phyloP scores from a whole-genome alignment of 768 basidiomycete species.

The Mycena venus region DNA sequence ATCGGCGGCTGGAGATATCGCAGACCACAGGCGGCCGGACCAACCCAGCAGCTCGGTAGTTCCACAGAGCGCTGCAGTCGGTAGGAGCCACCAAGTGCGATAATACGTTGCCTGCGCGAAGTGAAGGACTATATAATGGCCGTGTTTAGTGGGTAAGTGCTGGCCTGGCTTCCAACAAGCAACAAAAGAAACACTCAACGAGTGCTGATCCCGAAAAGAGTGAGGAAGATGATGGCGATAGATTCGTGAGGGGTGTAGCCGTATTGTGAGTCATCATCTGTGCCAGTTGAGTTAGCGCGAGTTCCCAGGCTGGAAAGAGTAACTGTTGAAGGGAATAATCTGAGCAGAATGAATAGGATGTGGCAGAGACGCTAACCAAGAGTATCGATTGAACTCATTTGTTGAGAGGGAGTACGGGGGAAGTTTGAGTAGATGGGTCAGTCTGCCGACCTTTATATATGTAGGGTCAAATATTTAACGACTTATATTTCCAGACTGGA shows the following conservation, averaged over 20 bases:
- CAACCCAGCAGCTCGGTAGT: conserved; percentile 67
- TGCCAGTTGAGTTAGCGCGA: no score
- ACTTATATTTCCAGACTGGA: no score
- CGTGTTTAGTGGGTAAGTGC: neutral
- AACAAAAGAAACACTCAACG: conserved; percentile 42
- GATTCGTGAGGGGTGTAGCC: conserved; percentile 2
- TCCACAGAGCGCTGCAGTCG: conserved; percentile 62
- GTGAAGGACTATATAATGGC: conserved; percentile 55
- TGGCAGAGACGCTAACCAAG: no score
- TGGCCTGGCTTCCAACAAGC: no score
- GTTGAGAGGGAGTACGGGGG: no score
- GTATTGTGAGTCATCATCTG: neutral
- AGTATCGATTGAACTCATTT: no score
- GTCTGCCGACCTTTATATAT: no score
- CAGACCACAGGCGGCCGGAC: conserved; percentile 68
- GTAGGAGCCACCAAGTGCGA: conserved; percentile 66
- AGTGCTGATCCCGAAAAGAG: conserved; percentile 55
- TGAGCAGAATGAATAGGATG: no score
- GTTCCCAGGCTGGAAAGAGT: no score
- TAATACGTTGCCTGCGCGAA: conserved; percentile 56
- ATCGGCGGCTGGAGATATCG: conserved; percentile 35
- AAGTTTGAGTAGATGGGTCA: no score
- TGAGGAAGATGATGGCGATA: conserved; percentile 2
- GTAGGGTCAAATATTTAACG: no score
- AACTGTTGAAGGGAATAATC: no score